These are phyloP conservation scores for Pulveroboletus frians DNA, from an alignment of 768 basidiomycete species.

Conservation along the genomic window DNA sequence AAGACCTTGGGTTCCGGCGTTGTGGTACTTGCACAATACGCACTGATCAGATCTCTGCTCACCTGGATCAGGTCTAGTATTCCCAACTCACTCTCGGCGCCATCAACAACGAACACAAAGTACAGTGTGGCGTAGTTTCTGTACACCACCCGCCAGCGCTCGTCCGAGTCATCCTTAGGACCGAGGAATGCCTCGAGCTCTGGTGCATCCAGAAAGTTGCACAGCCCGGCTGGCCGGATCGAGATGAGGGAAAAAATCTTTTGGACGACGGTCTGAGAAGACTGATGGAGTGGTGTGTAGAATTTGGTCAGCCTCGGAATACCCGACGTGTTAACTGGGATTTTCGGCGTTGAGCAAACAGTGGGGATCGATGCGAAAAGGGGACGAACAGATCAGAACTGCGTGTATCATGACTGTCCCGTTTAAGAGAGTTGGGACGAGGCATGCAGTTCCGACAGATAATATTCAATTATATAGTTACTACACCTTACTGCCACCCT, in stretches of 20 bases:
- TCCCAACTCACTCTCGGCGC: constrained; percentile 93
- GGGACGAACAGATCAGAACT: constrained; percentile 70
- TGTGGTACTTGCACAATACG: not conserved
- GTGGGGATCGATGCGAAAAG: constrained; percentile 14
- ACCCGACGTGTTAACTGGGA: constrained; percentile 90
- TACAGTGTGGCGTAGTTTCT: constrained; percentile 93
- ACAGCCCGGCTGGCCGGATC: constrained; percentile 73
- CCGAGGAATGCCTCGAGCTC: constrained; percentile 75
- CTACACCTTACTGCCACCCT: no score
- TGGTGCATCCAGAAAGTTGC: constrained; percentile 95
- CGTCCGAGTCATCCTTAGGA: constrained; percentile 43
- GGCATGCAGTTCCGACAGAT: not conserved
- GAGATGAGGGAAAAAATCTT: constrained; percentile 89
- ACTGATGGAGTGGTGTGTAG: constrained; percentile 69
- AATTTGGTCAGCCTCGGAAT: constrained; percentile 82
- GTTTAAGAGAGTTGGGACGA: not conserved
- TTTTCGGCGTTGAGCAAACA: constrained; percentile 17
- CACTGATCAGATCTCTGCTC: constrained; percentile 17
- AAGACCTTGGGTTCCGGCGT: constrained; percentile 55
- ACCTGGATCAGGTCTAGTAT: constrained; percentile 97
- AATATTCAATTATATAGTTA: not conserved
- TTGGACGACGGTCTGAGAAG: constrained; percentile 64
- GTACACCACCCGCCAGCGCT: constrained; percentile 85
- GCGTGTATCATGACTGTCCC: constrained; percentile 66
- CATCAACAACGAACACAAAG: constrained; percentile 96